phyloP scores from a whole-genome alignment of 345 rosid species.

The Anacardium occidentale region DNA sequence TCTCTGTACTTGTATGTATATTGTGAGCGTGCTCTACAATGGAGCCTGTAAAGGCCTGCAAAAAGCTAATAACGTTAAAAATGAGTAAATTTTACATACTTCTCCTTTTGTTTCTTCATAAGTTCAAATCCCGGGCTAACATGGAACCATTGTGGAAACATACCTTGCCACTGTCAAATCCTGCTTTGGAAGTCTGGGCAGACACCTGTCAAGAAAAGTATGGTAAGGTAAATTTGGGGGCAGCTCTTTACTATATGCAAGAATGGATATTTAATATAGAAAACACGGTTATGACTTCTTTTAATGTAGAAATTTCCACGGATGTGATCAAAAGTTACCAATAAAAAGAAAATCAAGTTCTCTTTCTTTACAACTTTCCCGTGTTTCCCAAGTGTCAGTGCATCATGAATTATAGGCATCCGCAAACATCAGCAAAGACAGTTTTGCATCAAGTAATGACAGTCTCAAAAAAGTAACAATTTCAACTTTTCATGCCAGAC shows the following conservation, averaged over 20 bases:
- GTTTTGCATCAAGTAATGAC: background rate
- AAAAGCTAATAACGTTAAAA: background rate
- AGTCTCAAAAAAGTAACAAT: background rate
- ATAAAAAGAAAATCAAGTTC: too few species aligned
- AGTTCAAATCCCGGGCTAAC: background rate
- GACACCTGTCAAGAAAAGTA: constrained; percentile 32
- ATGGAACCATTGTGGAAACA: background rate
- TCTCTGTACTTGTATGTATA: constrained; percentile 29
- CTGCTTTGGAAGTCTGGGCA: constrained; percentile 36
- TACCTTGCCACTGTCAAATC: constrained; percentile 53
- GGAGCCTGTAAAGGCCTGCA: constrained; percentile 78
- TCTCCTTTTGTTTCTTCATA: too few species aligned
- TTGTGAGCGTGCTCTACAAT: constrained; percentile 56
- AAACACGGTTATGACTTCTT: background rate
- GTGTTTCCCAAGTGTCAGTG: background rate
- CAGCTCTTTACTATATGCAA: background rate
- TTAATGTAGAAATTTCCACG: background rate
- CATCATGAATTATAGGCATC: background rate
- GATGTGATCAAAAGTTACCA: background rate
- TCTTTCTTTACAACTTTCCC: background rate
- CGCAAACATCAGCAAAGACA: background rate
- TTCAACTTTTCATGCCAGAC: background rate
- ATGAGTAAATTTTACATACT: background rate
- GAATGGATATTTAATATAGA: background rate
- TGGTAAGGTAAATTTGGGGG: background rate